A percentile compares a stretch with the other conserved stretches of the same genome.
Evolutionary conservation across 2,329 filamentous ascomycete genomes (phyloP).

Genomic region (Lachnellula arida): DNA sequence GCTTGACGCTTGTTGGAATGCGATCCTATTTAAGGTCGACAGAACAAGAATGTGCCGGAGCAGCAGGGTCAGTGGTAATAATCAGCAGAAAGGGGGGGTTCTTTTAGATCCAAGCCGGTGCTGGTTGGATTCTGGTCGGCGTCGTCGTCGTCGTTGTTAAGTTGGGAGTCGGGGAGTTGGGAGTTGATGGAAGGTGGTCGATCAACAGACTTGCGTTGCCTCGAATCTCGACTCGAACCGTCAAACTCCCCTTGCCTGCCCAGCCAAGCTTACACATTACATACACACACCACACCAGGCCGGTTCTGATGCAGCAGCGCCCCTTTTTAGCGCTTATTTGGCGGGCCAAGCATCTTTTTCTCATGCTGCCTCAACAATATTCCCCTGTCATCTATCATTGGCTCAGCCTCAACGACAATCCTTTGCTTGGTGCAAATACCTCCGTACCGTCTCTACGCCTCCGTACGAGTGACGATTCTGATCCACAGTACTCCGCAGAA

Average conservation of each 20-base stretch:
- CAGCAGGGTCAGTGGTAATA: neutral
- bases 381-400: neutral
- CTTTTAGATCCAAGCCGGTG: neutral
- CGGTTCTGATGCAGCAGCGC: conserved; percentile 9
- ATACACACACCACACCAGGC: neutral
- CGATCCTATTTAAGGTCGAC: neutral
- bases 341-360: neutral
- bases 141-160: neutral
- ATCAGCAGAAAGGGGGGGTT: neutral
- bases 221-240: neutral
- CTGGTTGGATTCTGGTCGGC: neutral
- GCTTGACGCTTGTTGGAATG: conserved; percentile 8
- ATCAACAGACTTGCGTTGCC: no score
- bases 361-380: conserved; percentile 8
- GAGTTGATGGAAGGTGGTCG: no score
- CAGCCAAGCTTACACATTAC: neutral
- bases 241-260: neutral
- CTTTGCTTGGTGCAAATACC: neutral
- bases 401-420: neutral
- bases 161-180: neutral
- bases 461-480: neutral
- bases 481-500: neutral
- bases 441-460: neutral
- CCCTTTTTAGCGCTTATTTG: conserved; percentile 13
- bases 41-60: conserved; percentile 1